phyloP scores from a whole-genome alignment of 2,329 filamentous ascomycete genomes.

The Lasiodiplodia hormozganensis region DNA sequence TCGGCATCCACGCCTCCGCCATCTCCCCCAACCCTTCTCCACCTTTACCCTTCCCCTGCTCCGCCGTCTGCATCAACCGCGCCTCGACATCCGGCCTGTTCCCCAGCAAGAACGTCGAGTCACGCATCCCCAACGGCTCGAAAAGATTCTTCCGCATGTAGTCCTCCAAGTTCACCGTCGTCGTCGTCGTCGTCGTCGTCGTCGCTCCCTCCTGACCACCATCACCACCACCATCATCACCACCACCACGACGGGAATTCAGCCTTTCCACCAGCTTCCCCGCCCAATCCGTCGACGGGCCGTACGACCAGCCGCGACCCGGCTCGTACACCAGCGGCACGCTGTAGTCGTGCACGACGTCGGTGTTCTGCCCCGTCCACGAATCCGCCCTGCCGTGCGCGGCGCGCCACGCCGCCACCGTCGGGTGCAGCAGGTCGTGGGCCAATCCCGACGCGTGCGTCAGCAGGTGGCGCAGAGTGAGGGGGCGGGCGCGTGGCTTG shows the following conservation, averaged over 20 bases:
- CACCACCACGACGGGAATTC: slow-evolving; percentile 38
- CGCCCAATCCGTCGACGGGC: slow-evolving; percentile 56
- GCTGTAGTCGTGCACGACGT: slow-evolving; percentile 42
- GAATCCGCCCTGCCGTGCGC: slow-evolving; percentile 5
- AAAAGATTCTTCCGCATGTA: slow-evolving; percentile 39
- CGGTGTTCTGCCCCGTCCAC: slow-evolving; percentile 18
- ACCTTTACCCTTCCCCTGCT: background rate
- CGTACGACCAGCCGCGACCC: slow-evolving; percentile 60
- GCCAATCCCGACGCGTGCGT: slow-evolving; percentile 59
- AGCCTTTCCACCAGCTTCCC: slow-evolving; percentile 53
- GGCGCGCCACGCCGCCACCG: slow-evolving; percentile 51
- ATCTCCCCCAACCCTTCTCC: background rate
- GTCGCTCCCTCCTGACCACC: slow-evolving; percentile 33
- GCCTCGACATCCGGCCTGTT: background rate
- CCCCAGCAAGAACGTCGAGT: slow-evolving; percentile 34
- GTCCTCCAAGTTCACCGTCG: slow-evolving; percentile 33
- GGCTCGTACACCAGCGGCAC: slow-evolving; percentile 39
- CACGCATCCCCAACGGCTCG: slow-evolving; percentile 34
- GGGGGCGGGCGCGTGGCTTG: slow-evolving; percentile 35
- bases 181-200: slow-evolving; percentile 32
- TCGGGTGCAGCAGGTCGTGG: slow-evolving; percentile 53
- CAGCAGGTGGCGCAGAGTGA: slow-evolving; percentile 51
- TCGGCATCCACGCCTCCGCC: background rate
- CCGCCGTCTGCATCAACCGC: slow-evolving; percentile 31
- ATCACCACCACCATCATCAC: slow-evolving; percentile 38